phyloP scores from a whole-genome alignment of 768 basidiomycete genomes.

The Astraeus odoratus region DNA sequence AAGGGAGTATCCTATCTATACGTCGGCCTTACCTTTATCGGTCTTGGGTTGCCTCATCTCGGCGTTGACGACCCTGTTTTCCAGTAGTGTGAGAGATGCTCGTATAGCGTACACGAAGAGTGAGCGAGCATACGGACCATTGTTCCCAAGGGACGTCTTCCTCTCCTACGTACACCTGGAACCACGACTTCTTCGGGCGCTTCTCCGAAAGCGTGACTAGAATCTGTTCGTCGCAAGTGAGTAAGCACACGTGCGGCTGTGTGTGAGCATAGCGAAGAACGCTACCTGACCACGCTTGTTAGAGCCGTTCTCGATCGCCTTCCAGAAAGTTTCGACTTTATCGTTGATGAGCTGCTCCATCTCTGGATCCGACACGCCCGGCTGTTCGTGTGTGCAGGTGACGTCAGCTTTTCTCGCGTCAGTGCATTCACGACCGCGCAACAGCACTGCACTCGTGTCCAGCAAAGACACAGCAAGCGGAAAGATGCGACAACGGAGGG shows the following conservation, averaged over 20 bases:
- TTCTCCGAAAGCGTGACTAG: constrained; percentile 72
- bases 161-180: constrained; percentile 60
- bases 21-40: constrained; percentile 62
- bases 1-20: no score
- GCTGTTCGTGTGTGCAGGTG: constrained; percentile 33
- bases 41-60: constrained; percentile 68
- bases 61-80: constrained; percentile 71
- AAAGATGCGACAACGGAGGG: background rate
- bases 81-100: background rate
- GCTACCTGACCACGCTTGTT: constrained; percentile 65
- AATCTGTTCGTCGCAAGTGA: constrained; percentile 47
- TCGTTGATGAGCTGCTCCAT: constrained; percentile 68
- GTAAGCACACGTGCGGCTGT: no score
- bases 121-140: constrained; percentile 44
- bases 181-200: constrained; percentile 73
- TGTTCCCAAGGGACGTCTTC: constrained; percentile 87
- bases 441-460: no score
- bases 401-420: no score
- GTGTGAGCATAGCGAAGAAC: background rate
- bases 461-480: no score
- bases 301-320: constrained; percentile 62
- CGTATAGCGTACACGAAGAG: background rate
- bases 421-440: no score
- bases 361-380: constrained; percentile 67
- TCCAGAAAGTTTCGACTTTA: constrained; percentile 77